Evolutionary conservation across 371 early-diverging fungal species (phyloP), one percentile per base, ranked within the genome.

Genomic region (Mucor ambiguus): DNA sequence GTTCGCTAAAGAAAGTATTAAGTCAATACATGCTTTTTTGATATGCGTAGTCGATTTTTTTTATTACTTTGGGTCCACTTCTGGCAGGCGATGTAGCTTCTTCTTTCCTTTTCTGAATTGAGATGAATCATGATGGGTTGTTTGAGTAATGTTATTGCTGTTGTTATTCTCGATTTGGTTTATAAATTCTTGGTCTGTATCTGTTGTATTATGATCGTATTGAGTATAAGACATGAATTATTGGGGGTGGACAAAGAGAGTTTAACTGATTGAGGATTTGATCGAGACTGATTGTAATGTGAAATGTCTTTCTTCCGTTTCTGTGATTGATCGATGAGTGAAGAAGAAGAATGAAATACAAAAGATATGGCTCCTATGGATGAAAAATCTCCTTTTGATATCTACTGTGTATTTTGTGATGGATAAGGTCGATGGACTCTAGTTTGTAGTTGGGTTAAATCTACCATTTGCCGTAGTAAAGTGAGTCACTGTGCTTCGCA

Each of bases 151-250:
- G 22, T 49, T 64, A 26, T 35, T 30, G 33, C 12, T 16, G 24
- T 43, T 56, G 12, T n/a, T 30, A 7, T 30, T 30, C 7, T 64
- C 33, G 33, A 4, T 49, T 60, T 68, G 68, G 54, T 18, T 30
- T 67, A 49, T 49, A 49, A 24, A 26, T 49, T 49, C 26, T 26
- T 49, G 22, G 11, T 49, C 26, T 49, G 49, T 49, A 49, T 49
- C 49, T 49, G 49, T 49, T 49, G 26, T 54, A 20, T 63, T 35
- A 29, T 30, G 52, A 37, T 61, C 49, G 56, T 60, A 54, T 60
- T 32, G 60, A 70, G 72, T 72, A 73, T 72, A 68, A 69, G 78
- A 77, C 78, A 77, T 77, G 74, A 77, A 77, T 57, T 63, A 52
- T 67, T 37, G 26, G 44, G 35, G 29, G n/a, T 22, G 26, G 55